Evolutionary conservation across 2,329 filamentous ascomycete species (phyloP), one percentile per base, ranked within the genome.

Genomic region (Alternaria burnsii): DNA sequence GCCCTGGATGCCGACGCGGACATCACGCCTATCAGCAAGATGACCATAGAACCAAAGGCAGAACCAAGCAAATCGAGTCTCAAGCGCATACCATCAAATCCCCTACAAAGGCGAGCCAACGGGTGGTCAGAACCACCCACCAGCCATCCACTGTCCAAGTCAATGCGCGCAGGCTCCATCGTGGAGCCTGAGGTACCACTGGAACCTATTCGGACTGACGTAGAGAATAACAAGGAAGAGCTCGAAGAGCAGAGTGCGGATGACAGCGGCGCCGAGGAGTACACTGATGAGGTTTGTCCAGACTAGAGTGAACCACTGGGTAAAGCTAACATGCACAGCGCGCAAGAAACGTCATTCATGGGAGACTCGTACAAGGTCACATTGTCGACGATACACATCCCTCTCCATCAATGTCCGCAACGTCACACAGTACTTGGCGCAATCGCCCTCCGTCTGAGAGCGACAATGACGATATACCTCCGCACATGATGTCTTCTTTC

Each of bases 301-400:
- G 24, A 4, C 11, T 8, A 41, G 16, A 18, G 22, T 16, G 12
- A 11, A 7, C n/a, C 41, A 32, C 52, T 26, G 32, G 16, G 14
- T 3, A 50, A 16, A 5, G 34, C 61, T 76, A 65, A 75, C 52
- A 46, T 58, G 18, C 12, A 34, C 55, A 82, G 78, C 90, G 92
- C 59, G 93, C 92, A 18, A 87, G 90, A 41, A 94, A 98, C 76
- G 94, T 99, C 48, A 96, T 94, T 42, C 94, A 94, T 59, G 94
- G 93, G 10, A 90, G 95, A 54, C 84, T 99, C 43, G 88, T 98
- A 9, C 93, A 97, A 70, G 95, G 95, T 14, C 95, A 98, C 76
- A 91, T 99, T 68, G 95, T 99, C 11, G 92, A 97, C 65, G 95
- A 97, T 75, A 91, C 97, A 75, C 94, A 93, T 73, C 91, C 91